A percentile compares a stretch with the other conserved stretches of the same genome.
These are phyloP conservation scores for Lactarius sanguifluus DNA, from an alignment of 768 basidiomycete species.

Conservation along the genomic window DNA sequence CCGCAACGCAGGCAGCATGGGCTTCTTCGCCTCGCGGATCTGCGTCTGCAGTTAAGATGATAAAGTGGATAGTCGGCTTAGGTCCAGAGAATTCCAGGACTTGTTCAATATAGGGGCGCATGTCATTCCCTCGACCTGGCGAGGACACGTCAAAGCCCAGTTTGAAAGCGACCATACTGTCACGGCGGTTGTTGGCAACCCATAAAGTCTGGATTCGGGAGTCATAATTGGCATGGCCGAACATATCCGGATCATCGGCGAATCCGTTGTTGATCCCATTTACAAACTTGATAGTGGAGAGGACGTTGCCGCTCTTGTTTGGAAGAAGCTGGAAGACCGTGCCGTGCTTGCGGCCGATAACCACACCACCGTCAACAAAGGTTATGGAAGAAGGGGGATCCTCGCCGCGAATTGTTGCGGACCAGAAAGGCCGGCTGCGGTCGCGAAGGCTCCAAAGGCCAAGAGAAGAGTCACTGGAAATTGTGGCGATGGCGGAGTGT, in stretches of 20 bases:
- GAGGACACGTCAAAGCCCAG: slow-evolving; percentile 63
- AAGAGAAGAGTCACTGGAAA: slow-evolving; percentile 78
- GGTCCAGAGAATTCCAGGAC: slow-evolving; percentile 80
- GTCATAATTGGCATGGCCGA: slow-evolving; percentile 85
- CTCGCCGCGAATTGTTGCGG: slow-evolving; percentile 74
- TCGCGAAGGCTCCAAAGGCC: slow-evolving; percentile 83
- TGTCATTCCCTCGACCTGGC: slow-evolving; percentile 59
- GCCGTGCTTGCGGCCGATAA: slow-evolving; percentile 81
- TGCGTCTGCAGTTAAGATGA: slow-evolving; percentile 81
- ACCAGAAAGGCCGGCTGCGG: slow-evolving; percentile 64
- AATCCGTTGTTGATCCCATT: slow-evolving; percentile 48
- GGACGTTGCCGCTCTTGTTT: slow-evolving; percentile 65
- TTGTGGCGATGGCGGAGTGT: slow-evolving; percentile 75
- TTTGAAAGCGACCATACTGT: slow-evolving; percentile 80
- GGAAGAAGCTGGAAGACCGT: slow-evolving; percentile 82
- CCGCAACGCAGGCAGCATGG: slow-evolving; percentile 79
- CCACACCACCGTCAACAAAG: slow-evolving; percentile 83
- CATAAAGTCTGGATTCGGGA: slow-evolving; percentile 82
- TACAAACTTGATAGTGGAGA: slow-evolving; percentile 73
- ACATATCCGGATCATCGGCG: slow-evolving; percentile 81
- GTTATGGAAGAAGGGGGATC: slow-evolving; percentile 80
- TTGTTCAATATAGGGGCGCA: slow-evolving; percentile 71
- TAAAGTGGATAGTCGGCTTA: slow-evolving; percentile 86
- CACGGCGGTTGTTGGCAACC: slow-evolving; percentile 83
- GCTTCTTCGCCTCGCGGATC: slow-evolving; percentile 83